Percentiles rank a stretch among this genome's conserved stretches.
Evolutionary conservation across 2,329 filamentous ascomycete genomes (phyloP).

Genomic region (Ophiosphaerella korrae): DNA sequence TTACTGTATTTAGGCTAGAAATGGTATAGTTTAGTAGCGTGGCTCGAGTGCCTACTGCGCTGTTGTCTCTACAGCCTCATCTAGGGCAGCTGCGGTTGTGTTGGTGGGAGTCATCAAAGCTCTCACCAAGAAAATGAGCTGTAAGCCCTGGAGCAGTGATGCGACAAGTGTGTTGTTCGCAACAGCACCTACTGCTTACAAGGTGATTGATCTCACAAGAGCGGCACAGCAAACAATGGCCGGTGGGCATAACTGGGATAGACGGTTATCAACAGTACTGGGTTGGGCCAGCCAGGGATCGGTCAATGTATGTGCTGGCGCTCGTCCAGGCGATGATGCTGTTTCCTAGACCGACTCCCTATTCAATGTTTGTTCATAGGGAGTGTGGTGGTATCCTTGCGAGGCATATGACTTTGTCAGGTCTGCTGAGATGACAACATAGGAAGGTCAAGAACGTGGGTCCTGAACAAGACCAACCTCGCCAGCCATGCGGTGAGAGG

Average conservation of each 20-base stretch:
- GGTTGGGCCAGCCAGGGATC: neutral
- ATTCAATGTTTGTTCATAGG: constrained; percentile 1
- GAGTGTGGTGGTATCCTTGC: constrained; percentile 2
- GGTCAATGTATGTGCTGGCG: neutral
- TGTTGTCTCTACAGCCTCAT: constrained; percentile 15
- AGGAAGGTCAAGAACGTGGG: constrained; percentile 2
- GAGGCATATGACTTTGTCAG: constrained; percentile 17
- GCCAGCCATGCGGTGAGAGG: neutral
- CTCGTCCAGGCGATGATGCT: neutral
- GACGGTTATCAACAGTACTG: neutral
- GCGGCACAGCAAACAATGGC: neutral
- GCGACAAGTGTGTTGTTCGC: neutral
- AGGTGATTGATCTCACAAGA: neutral
- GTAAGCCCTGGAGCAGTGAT: neutral
- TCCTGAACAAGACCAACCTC: constrained; percentile 1
- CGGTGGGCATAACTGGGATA: neutral
- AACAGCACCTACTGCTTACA: neutral
- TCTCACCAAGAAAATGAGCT: neutral
- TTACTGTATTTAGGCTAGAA: constrained; percentile 9
- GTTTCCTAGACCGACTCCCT: neutral
- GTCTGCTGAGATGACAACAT: constrained; percentile 13
- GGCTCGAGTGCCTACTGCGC: constrained; percentile 16
- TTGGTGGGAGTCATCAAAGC: constrained; percentile 7
- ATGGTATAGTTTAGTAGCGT: constrained; percentile 18
- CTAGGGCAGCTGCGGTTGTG: constrained; percentile 4